A percentile compares a stretch with the other conserved stretches of the same genome.
phyloP scores from a whole-genome alignment of 1,284 basidiomycete genomes.

The Cerioporus squamosus region DNA sequence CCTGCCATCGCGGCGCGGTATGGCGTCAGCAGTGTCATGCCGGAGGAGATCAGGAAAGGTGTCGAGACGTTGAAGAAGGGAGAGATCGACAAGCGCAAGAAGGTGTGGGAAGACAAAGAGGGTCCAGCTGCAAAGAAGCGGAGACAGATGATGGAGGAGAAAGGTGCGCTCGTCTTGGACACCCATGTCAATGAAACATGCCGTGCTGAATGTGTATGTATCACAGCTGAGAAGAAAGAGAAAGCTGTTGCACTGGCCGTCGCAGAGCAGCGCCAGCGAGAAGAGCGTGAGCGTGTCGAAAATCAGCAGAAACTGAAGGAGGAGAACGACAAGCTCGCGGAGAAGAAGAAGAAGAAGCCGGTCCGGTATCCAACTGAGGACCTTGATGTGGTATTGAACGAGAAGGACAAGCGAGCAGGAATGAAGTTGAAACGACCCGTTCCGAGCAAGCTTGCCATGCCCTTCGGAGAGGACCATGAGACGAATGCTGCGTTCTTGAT shows the following conservation, averaged over 20 bases:
- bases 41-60: conserved; percentile 79
- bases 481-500: conserved; percentile 87
- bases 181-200: background rate
- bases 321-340: conserved; percentile 70
- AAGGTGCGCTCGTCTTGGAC: conserved; percentile 49
- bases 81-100: conserved; percentile 89
- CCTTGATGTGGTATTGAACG: conserved; percentile 76
- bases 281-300: conserved; percentile 68
- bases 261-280: conserved; percentile 68
- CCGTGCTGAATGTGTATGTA: conserved; percentile 12
- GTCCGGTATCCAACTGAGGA: conserved; percentile 88
- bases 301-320: conserved; percentile 69
- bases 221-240: conserved; percentile 35
- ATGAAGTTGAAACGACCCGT: conserved; percentile 71
- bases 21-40: conserved; percentile 83
- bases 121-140: conserved; percentile 79
- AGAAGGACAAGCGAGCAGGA: conserved; percentile 80
- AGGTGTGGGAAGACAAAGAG: conserved; percentile 85
- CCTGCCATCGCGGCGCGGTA: conserved; percentile 81
- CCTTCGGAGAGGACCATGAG: conserved; percentile 73
- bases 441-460: conserved; percentile 65
- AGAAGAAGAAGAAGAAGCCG: conserved; percentile 88
- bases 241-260: conserved; percentile 36
- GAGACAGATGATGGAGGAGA: conserved; percentile 79
- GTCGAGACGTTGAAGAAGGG: conserved; percentile 84